phyloP scores from a whole-genome alignment of 2,329 filamentous ascomycete species.

The Cryoendolithus antarcticus region DNA sequence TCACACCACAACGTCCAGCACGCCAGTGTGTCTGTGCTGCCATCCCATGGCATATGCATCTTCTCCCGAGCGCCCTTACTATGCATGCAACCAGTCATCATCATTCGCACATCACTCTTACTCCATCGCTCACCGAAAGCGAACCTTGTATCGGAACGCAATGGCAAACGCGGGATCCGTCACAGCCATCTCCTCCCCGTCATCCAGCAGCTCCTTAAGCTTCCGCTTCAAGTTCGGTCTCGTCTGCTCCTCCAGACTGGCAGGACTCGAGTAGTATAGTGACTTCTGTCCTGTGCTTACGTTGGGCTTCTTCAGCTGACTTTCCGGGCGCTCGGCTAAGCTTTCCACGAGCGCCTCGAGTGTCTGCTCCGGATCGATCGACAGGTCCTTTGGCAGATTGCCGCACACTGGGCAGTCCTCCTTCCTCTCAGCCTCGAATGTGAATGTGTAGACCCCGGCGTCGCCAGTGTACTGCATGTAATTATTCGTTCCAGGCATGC shows the following conservation, averaged over 20 bases:
- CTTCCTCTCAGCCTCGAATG: constrained; percentile 89
- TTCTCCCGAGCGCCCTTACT: too few relatives aligned
- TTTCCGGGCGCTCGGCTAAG: constrained; percentile 69
- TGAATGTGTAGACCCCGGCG: constrained; percentile 92
- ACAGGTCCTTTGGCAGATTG: constrained; percentile 62
- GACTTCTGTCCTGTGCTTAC: constrained; percentile 70
- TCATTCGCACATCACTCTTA: too few relatives aligned
- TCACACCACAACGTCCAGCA: too few relatives aligned
- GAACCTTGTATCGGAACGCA: constrained; percentile 50
- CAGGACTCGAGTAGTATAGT: constrained; percentile 78
- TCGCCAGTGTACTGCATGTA: constrained; percentile 99
- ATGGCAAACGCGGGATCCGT: constrained; percentile 76
- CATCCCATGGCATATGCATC: too few relatives aligned
- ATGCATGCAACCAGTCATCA: too few relatives aligned
- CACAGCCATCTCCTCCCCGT: constrained; percentile 82
- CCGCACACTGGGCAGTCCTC: constrained; percentile 92
- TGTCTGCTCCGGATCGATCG: constrained; percentile 57
- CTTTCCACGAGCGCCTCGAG: constrained; percentile 77
- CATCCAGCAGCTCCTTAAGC: constrained; percentile 60
- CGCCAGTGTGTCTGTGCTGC: too few relatives aligned
- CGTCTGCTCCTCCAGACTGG: constrained; percentile 72
- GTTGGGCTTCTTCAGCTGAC: constrained; percentile 88
- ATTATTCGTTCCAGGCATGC: constrained; percentile 56
- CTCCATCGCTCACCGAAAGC: constrained; percentile 24
- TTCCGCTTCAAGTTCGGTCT: constrained; percentile 70